phyloP scores from a whole-genome alignment of 2,329 filamentous ascomycete species.

The Neonectria punicea region DNA sequence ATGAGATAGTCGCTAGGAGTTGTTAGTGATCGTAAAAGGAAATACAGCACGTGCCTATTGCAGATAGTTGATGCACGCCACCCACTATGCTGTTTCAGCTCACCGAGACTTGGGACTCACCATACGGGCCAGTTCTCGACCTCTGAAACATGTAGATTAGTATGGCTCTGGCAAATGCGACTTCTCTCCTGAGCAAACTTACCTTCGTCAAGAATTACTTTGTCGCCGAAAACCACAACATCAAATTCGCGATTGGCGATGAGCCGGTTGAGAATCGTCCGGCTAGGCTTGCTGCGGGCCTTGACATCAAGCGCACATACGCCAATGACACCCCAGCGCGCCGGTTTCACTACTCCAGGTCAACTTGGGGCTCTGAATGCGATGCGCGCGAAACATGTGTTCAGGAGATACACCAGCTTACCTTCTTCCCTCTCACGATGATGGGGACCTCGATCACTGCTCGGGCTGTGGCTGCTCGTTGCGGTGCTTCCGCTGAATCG shows the following conservation, averaged over 20 bases:
- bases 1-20: slow-evolving; percentile 84
- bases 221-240: slow-evolving; percentile 97
- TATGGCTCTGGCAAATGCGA: slow-evolving; percentile 12
- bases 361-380: slow-evolving; percentile 33
- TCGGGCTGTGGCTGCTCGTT: slow-evolving; percentile 84
- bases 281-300: slow-evolving; percentile 94
- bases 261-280: slow-evolving; percentile 93
- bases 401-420: slow-evolving; percentile 38
- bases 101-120: slow-evolving; percentile 57
- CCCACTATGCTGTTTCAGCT: slow-evolving; percentile 48
- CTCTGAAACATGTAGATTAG: slow-evolving; percentile 56
- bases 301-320: slow-evolving; percentile 97
- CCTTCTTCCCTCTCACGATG: slow-evolving; percentile 68
- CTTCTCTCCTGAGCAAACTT: slow-evolving; percentile 38
- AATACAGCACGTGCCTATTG: slow-evolving; percentile 42
- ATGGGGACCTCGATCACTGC: slow-evolving; percentile 71
- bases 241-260: slow-evolving; percentile 94
- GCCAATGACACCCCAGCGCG: slow-evolving; percentile 78
- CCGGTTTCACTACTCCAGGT: slow-evolving; percentile 60
- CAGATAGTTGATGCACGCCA: slow-evolving; percentile 35
- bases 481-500: slow-evolving; percentile 84
- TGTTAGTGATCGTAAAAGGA: slow-evolving; percentile 36
- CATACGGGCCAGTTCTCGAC: slow-evolving; percentile 97
- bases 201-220: slow-evolving; percentile 96
- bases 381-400: neutral